Conservation (phyloP, 306 rosid genomes). For the Lathyrus oleraceus region DNA sequence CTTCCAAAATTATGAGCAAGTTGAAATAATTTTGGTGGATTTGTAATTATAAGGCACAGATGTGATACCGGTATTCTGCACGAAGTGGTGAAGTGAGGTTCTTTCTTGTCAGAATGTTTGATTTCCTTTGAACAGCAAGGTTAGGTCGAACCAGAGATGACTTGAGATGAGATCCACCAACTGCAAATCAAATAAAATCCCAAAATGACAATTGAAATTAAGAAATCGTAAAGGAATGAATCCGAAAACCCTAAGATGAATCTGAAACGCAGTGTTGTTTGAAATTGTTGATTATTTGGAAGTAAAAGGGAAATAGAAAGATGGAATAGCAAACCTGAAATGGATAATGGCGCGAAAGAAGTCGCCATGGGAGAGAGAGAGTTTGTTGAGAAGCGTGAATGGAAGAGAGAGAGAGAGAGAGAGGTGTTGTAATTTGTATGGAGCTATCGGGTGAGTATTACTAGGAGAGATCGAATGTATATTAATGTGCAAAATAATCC, state of each 20-base stretch:
- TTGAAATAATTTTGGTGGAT: neutral
- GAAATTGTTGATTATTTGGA: neutral
- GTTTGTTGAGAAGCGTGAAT: neutral
- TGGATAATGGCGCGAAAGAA: slow-evolving; percentile 50
- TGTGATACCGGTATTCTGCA: slow-evolving; percentile 66
- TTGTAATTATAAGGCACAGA: neutral
- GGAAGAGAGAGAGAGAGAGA: neutral
- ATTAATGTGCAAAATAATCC: too few relatives aligned
- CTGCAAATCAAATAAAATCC: too few relatives aligned
- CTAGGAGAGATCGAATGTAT: neutral
- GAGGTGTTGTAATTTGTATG: neutral
- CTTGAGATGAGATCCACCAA: too few relatives aligned
- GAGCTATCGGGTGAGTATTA: neutral
- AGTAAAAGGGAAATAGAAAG: neutral
- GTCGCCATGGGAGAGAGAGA: slow-evolving; percentile 51
- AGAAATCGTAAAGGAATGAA: neutral
- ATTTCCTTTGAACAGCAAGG: slow-evolving; percentile 51
- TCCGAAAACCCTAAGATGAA: slow-evolving; percentile 6
- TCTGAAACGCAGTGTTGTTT: neutral
- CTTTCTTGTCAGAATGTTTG: slow-evolving; percentile 36
- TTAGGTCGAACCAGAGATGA: slow-evolving; percentile 51
- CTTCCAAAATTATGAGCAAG: neutral
- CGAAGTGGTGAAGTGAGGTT: slow-evolving; percentile 52
- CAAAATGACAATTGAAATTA: neutral
- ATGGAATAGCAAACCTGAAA: slow-evolving; percentile 35